These are phyloP conservation scores for Xanthoceras sorbifolium DNA, from an alignment of 345 rosid species.

Conservation along the genomic window DNA sequence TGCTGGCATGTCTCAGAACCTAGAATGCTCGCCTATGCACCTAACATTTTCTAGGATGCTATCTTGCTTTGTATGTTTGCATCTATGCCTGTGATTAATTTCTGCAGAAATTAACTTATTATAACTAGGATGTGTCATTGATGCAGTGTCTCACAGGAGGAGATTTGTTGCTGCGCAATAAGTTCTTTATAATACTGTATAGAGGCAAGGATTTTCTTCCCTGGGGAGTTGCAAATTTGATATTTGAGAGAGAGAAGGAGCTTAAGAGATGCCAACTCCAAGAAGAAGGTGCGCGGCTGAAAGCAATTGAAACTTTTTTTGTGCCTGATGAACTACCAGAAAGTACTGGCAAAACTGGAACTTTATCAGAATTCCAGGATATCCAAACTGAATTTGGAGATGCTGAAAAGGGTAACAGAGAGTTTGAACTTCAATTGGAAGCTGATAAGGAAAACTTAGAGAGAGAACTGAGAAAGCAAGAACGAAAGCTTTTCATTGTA, in stretches of 20 bases:
- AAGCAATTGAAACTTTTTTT: constrained; percentile 43
- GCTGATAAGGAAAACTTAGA: constrained; percentile 57
- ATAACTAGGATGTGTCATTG: constrained; percentile 1
- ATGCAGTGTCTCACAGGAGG: constrained; percentile 84
- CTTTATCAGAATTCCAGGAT: constrained; percentile 66
- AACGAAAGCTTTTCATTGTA: constrained; percentile 68
- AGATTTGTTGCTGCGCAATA: constrained; percentile 68
- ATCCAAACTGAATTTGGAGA: constrained; percentile 46
- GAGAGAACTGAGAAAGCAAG: constrained; percentile 62
- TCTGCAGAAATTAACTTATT: not conserved
- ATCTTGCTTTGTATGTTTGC: not conserved
- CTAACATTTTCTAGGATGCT: not conserved
- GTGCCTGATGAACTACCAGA: constrained; percentile 35
- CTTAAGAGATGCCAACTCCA: constrained; percentile 52
- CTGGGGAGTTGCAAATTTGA: constrained; percentile 47
- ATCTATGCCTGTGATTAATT: not conserved
- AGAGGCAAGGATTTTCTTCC: constrained; percentile 89
- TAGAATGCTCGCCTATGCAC: not conserved
- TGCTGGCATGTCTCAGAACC: not conserved
- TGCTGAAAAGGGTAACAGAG: constrained; percentile 32
- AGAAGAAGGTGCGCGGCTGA: constrained; percentile 67
- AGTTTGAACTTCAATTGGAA: constrained; percentile 42
- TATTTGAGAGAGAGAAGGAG: constrained; percentile 64
- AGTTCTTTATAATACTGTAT: constrained; percentile 66
- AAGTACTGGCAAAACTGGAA: constrained; percentile 54